Conservation (phyloP, 305 asterid genomes). For the Striga hermonthica region DNA sequence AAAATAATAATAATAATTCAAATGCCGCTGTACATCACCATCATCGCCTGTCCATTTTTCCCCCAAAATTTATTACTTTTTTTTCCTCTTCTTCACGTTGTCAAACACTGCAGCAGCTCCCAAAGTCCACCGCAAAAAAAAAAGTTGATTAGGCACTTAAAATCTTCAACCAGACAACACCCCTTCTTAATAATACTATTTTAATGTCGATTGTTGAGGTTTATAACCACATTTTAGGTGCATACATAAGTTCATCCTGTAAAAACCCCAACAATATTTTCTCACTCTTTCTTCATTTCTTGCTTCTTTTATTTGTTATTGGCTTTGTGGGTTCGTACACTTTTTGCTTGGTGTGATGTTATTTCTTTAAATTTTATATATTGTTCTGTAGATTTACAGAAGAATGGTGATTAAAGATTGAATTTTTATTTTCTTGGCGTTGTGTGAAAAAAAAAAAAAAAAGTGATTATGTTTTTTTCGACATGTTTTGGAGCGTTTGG, state of each 20-base stretch:
- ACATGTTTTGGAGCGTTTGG: slow-evolving; percentile 52
- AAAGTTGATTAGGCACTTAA: neutral
- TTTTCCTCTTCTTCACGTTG: neutral
- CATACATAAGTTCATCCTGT: neutral
- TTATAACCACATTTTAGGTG: neutral
- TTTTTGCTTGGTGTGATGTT: too few relatives aligned
- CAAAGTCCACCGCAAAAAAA: neutral
- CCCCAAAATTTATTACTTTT: too few relatives aligned
- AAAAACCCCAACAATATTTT: neutral
- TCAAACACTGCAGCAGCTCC: neutral
- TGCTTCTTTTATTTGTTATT: neutral
- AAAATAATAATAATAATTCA: slow-evolving; percentile 9
- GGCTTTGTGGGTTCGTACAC: slow-evolving; percentile 8
- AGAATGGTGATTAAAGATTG: slow-evolving; percentile 16
- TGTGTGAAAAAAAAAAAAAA: slow-evolving; percentile 22
- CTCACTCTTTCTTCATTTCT: neutral
- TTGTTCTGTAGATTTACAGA: too few relatives aligned
- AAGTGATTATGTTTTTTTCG: slow-evolving; percentile 37
- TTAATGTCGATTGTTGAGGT: neutral
- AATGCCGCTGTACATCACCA: slow-evolving; percentile 25
- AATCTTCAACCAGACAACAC: slow-evolving; percentile 4
- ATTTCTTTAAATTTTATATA: too few relatives aligned
- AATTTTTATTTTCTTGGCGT: slow-evolving; percentile 23
- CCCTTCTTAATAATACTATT: slow-evolving; percentile 22
- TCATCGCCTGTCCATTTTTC: slow-evolving; percentile 11